Conservation (phyloP, 2,329 filamentous ascomycete genomes). For the Cytospora chrysosperma region DNA sequence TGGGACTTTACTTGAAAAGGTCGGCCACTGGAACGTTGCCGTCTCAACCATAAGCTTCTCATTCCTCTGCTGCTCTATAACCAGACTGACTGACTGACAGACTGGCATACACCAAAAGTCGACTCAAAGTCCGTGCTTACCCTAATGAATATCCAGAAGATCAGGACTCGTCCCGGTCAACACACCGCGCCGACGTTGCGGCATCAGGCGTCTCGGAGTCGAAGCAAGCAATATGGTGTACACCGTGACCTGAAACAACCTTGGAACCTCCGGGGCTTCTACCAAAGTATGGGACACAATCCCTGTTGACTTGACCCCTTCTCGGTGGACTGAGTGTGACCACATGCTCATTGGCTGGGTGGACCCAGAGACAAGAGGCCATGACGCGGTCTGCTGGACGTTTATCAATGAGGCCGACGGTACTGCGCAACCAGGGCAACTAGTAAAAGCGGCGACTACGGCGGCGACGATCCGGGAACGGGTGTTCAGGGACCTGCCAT, state of each 20-base stretch:
- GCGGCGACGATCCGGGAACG: not conserved
- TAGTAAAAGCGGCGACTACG: not conserved
- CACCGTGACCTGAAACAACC: slow-evolving; percentile 22
- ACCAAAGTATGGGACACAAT: not conserved
- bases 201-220: slow-evolving; percentile 2
- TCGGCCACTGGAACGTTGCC: not conserved
- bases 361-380: not conserved
- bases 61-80: not conserved
- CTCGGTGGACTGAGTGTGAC: not conserved
- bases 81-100: too few relatives aligned
- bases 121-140: not conserved
- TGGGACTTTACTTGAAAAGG: too few relatives aligned
- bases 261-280: too few relatives aligned
- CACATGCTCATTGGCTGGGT: not conserved
- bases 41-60: not conserved
- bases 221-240: slow-evolving; percentile 2
- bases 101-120: too few relatives aligned
- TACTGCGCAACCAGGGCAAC: too few relatives aligned
- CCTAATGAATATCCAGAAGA: not conserved
- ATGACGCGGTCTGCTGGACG: not conserved
- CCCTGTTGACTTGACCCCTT: slow-evolving; percentile 2
- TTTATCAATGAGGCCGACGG: not conserved
- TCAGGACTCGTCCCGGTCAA: not conserved
- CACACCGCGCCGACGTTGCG: too few relatives aligned
- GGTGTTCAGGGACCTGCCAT: not conserved